phyloP scores from a whole-genome alignment of 1,284 basidiomycete genomes.

The Pyrrhoderma noxium region DNA sequence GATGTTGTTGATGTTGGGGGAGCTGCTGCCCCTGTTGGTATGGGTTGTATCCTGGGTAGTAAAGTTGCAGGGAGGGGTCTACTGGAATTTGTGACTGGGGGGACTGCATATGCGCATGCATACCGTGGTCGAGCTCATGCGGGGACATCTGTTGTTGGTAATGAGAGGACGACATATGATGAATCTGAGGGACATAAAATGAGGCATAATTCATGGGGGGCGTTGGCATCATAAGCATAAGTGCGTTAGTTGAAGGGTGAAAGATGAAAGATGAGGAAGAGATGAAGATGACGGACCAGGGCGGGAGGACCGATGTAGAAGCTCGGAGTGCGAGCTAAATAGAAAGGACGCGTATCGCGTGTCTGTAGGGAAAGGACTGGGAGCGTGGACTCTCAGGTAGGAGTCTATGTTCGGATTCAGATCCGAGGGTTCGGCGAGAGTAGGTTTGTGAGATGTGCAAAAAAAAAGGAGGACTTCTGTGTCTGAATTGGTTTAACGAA shows the following conservation, averaged over 20 bases:
- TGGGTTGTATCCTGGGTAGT: conserved; percentile 15
- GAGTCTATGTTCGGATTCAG: conserved; percentile 2
- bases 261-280: conserved; percentile 1
- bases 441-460: conserved; percentile 8
- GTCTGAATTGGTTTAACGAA: conserved; percentile 6
- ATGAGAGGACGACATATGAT: conserved; percentile 14
- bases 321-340: conserved; percentile 14
- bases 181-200: conserved; percentile 14
- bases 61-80: conserved; percentile 17
- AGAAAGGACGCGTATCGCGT: conserved; percentile 12
- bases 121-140: conserved; percentile 13
- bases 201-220: conserved; percentile 12
- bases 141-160: conserved; percentile 12
- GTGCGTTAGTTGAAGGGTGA: conserved; percentile 1
- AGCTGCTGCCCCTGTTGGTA: conserved; percentile 14
- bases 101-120: conserved; percentile 16
- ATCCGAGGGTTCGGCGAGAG: conserved; percentile 16
- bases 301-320: conserved; percentile 5
- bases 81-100: conserved; percentile 16
- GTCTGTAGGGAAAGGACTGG: neutral
- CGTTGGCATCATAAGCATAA: conserved; percentile 7
- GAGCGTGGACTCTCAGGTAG: conserved; percentile 3
- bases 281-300: conserved; percentile 8
- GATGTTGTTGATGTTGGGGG: conserved; percentile 13
- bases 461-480: conserved; percentile 11